Evolutionary conservation across 1,284 basidiomycete genomes (phyloP).

Genomic region (Afroboletus lepidellus): DNA sequence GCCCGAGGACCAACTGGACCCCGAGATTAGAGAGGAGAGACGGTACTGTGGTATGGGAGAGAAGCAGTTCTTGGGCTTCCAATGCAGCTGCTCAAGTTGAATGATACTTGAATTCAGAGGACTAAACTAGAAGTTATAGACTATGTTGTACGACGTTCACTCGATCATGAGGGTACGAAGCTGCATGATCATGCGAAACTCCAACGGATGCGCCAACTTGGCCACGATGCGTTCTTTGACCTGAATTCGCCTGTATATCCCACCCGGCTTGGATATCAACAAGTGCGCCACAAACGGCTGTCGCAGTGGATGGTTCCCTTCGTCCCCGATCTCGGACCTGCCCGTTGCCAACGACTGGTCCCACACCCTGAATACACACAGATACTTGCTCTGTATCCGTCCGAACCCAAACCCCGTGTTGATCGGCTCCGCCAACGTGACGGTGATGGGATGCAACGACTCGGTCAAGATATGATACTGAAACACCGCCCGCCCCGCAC

Average conservation of each 20-base stretch:
- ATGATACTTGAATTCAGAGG: neutral
- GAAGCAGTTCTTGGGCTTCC: conserved; percentile 79
- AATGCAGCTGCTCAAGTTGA: conserved; percentile 89
- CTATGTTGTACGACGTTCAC: neutral
- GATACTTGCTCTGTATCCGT: conserved; percentile 15
- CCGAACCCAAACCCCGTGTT: conserved; percentile 18
- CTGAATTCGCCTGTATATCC: conserved; percentile 18
- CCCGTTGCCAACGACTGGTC: conserved; percentile 20
- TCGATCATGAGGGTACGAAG: conserved; percentile 18
- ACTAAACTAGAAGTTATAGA: neutral
- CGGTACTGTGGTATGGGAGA: conserved; percentile 79
- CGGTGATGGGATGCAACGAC: conserved; percentile 18
- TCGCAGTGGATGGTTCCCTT: conserved; percentile 19
- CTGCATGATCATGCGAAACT: conserved; percentile 14
- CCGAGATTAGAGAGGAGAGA: conserved; percentile 70
- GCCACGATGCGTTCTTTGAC: conserved; percentile 23
- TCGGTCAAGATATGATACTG: conserved; percentile 20
- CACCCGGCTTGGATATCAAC: conserved; percentile 17
- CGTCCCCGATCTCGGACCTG: neutral
- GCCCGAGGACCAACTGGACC: conserved; percentile 43
- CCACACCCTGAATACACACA: conserved; percentile 22
- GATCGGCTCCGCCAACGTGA: conserved; percentile 21
- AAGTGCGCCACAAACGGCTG: conserved; percentile 22
- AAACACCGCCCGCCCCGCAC: conserved; percentile 1
- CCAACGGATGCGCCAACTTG: conserved; percentile 17